Evolutionary conservation across 805 yeast genomes (phyloP).

Genomic region (Zygoascus flipseniorum): DNA sequence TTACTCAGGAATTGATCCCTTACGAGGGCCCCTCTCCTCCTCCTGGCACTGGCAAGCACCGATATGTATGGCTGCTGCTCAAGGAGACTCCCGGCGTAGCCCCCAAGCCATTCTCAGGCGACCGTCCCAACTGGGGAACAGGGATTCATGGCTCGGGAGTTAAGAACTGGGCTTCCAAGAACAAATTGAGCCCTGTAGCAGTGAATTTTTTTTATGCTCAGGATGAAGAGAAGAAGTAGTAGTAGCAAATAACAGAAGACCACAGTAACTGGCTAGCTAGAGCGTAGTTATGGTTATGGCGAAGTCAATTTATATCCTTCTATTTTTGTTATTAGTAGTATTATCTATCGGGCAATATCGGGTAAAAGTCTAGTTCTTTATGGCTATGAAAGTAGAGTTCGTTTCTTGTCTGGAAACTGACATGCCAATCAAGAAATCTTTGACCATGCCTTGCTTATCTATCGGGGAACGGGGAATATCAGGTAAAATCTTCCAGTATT

Average conservation of each 20-base stretch:
- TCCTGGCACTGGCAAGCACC: slow-evolving; percentile 72
- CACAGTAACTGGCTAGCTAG: too few relatives aligned
- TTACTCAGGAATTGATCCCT: slow-evolving; percentile 24
- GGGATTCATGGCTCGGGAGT: slow-evolving; percentile 75
- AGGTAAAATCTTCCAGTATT: too few relatives aligned
- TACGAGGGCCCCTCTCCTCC: slow-evolving; percentile 92
- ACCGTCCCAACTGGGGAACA: slow-evolving; percentile 77
- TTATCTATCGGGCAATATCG: too few relatives aligned
- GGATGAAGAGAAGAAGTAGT: slow-evolving; percentile 18
- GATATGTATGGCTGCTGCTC: slow-evolving; percentile 71
- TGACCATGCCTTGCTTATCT: too few relatives aligned
- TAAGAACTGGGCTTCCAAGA: slow-evolving; percentile 58
- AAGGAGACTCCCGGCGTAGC: slow-evolving; percentile 40
- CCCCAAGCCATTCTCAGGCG: slow-evolving; percentile 33
- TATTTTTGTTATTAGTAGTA: too few relatives aligned
- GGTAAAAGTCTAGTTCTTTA: too few relatives aligned
- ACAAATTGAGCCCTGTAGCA: slow-evolving; percentile 56
- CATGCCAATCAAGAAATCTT: too few relatives aligned
- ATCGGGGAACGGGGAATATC: too few relatives aligned
- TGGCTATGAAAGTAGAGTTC: too few relatives aligned
- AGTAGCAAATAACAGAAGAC: not conserved
- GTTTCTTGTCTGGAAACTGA: too few relatives aligned
- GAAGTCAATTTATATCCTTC: too few relatives aligned
- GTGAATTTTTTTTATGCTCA: slow-evolving; percentile 83
- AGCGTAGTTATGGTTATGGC: too few relatives aligned